Conservation (phyloP, 2,329 filamentous ascomycete species). For the Colletotrichum orchidophilum region DNA sequence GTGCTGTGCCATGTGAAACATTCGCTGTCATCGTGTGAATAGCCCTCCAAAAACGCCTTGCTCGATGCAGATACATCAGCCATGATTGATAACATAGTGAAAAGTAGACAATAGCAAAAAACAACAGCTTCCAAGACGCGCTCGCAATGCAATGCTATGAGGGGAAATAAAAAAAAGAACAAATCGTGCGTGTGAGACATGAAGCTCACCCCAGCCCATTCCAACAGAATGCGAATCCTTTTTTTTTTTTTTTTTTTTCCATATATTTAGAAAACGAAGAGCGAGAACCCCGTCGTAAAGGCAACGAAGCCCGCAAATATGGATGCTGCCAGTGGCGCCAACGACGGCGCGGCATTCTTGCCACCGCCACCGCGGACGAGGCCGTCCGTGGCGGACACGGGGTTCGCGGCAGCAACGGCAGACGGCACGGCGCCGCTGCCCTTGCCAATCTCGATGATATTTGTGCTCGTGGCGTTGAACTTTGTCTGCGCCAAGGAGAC, state of each 20-base stretch:
- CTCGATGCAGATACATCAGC: slow-evolving; percentile 15
- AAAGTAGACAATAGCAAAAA: too few species aligned
- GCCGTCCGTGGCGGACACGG: slow-evolving; percentile 60
- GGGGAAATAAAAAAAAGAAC: background rate
- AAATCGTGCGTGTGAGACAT: background rate
- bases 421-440: slow-evolving; percentile 61
- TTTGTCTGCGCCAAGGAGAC: slow-evolving; percentile 75
- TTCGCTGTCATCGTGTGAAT: too few species aligned
- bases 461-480: slow-evolving; percentile 63
- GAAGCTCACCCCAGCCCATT: background rate
- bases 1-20: too few species aligned
- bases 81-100: background rate
- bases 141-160: slow-evolving; percentile 25
- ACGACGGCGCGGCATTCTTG: slow-evolving; percentile 15
- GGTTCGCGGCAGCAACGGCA: slow-evolving; percentile 59
- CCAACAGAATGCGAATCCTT: background rate
- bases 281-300: slow-evolving; percentile 5
- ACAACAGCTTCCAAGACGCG: slow-evolving; percentile 18
- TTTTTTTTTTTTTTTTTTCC: background rate
- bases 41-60: slow-evolving; percentile 19
- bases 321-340: slow-evolving; percentile 20
- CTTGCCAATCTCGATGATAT: slow-evolving; percentile 64
- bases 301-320: slow-evolving; percentile 19
- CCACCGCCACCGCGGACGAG: slow-evolving; percentile 37
- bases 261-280: background rate